Base-by-base conservation (phyloP, 495 filamentous ascomycete genomes). In the Lophium mytilinum region DNA sequence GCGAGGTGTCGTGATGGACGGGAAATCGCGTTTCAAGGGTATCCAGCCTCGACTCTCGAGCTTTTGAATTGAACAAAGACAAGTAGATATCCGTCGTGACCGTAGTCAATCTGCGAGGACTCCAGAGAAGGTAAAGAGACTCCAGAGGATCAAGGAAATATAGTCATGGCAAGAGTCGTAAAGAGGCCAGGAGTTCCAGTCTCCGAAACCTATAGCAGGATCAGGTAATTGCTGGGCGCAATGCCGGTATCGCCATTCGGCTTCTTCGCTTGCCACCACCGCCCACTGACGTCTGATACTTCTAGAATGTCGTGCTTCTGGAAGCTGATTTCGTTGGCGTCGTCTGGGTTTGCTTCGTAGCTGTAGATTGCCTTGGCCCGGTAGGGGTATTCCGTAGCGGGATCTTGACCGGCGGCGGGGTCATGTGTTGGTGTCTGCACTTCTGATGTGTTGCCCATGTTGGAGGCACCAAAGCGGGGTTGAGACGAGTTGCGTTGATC, bases 211-310 rank as follows among this genome's bases (percentile, higher is more conserved):
- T 67, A 98, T 83, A 98, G 82, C 66, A 98, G 76, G 71, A 97
- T 96, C 68, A 98, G 78, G 69, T 98, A 98, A 75, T 98, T 98
- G 60, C 89, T 95, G 17, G 93, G 93, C 52, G 93, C 93, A 71
- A 97, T 96, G 63, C 93, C 93, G 50, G 93, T 96, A 64, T 96
- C 90, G 67, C 93, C 93, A 60, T 73, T 96, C 69, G 89, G 81
- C 75, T 97, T 96, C 75, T 89, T 83, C 60, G 93, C 93, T 75
- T 98, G 93, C 93, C 93, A 98, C 93, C 93, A 98, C 72, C 93
- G 74, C 33, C 93, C 93, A 66, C 89, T 95, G 54, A 98, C 94
- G 65, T 98, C 93, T 43, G 88, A 95, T 54, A 98, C 92, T 70
- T 98, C 92, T 42, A 98, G 77, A 53, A 96, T 89, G 72, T 98